A percentile compares a stretch with the other conserved stretches of the same genome.
Evolutionary conservation across 148 eudicot species (phyloP).

Genomic region (Tetragonia tetragonoides): DNA sequence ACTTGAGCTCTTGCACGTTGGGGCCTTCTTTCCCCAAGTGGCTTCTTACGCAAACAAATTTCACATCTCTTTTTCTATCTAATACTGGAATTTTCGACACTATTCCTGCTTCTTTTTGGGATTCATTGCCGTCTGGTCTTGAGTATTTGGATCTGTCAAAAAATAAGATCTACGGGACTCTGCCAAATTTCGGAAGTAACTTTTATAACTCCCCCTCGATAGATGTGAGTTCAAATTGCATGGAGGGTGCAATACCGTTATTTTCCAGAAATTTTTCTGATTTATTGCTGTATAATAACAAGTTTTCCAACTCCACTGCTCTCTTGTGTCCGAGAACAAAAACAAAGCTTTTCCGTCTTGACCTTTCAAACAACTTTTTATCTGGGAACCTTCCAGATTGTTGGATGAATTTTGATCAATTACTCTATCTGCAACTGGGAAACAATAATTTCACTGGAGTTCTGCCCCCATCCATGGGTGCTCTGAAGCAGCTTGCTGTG

Average conservation of each 20-base stretch:
- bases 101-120: background rate
- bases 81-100: background rate
- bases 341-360: background rate
- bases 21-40: slow-evolving; percentile 8
- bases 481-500: too few species aligned
- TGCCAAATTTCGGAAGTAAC: slow-evolving; percentile 5
- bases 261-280: slow-evolving; percentile 2
- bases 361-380: slow-evolving; percentile 23
- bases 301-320: background rate
- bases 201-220: background rate
- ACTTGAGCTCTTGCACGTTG: background rate
- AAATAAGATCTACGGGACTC: slow-evolving; percentile 19
- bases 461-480: background rate
- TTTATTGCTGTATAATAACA: slow-evolving; percentile 14
- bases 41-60: background rate
- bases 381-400: slow-evolving; percentile 17
- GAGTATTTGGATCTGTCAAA: slow-evolving; percentile 16
- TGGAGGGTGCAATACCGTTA: slow-evolving; percentile 21
- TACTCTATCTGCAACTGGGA: background rate
- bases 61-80: background rate
- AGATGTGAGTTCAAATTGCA: slow-evolving; percentile 13
- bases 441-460: slow-evolving; percentile 3
- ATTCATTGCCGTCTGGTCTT: background rate
- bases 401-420: slow-evolving; percentile 17
- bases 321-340: slow-evolving; percentile 16